phyloP scores from a whole-genome alignment of 2,329 filamentous ascomycete species.

The Harringtonia aguacate region DNA sequence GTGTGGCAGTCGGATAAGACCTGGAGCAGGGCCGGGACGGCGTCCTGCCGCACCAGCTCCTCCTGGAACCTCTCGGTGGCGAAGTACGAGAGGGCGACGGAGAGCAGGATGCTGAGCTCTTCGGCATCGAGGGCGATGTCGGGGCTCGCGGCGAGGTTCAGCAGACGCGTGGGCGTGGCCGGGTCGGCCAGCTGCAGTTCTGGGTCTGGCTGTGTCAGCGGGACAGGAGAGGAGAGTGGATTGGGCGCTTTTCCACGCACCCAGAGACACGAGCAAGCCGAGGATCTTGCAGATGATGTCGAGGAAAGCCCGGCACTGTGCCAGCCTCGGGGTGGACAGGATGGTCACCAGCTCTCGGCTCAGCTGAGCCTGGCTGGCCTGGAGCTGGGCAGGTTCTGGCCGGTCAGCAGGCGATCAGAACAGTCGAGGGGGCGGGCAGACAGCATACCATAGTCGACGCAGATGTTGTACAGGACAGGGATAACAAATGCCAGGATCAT shows the following conservation, averaged over 20 bases:
- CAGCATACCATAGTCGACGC: constrained; percentile 47
- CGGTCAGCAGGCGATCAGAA: not conserved
- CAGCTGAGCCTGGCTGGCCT: constrained; percentile 41
- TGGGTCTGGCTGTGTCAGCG: constrained; percentile 22
- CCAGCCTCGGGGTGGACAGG: constrained; percentile 33
- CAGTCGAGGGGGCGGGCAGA: not conserved
- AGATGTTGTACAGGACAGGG: constrained; percentile 51
- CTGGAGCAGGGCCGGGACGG: constrained; percentile 32
- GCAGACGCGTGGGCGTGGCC: constrained; percentile 35
- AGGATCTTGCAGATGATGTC: constrained; percentile 47
- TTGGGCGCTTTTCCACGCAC: too few species aligned
- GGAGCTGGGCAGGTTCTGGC: constrained; percentile 44
- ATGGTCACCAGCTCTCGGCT: constrained; percentile 38
- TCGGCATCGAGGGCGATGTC: constrained; percentile 35
- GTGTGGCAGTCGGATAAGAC: constrained; percentile 38
- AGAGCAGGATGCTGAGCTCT: constrained; percentile 40
- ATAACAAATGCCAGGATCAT: constrained; percentile 40
- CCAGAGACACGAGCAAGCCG: constrained; percentile 39
- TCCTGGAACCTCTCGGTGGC: constrained; percentile 40
- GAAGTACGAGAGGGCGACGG: constrained; percentile 45
- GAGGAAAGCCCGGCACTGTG: constrained; percentile 30
- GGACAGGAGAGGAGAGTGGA: not conserved
- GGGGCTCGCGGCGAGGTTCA: constrained; percentile 34
- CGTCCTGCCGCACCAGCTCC: constrained; percentile 28
- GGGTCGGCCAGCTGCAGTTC: constrained; percentile 33